Conservation (phyloP, 352 stramenopile genomes). For the Pythium chondricola region DNA sequence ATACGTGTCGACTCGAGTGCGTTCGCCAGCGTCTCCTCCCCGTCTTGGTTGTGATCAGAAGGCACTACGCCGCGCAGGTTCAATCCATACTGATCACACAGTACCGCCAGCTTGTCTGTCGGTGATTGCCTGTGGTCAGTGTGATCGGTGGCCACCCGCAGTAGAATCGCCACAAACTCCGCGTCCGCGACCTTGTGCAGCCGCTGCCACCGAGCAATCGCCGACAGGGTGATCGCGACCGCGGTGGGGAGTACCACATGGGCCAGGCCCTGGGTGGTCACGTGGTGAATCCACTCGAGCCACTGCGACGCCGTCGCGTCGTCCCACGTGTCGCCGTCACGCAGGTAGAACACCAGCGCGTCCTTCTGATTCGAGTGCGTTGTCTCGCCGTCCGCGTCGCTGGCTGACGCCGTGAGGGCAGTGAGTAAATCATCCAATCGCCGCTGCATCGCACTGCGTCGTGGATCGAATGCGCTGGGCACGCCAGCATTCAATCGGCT, state of each 20-base stretch:
- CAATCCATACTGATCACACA: slow-evolving; percentile 9
- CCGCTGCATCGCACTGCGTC: slow-evolving; percentile 1
- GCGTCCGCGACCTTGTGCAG: slow-evolving; percentile 21
- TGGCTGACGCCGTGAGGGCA: background rate
- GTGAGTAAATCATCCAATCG: slow-evolving; percentile 8
- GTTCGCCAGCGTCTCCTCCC: too few species aligned
- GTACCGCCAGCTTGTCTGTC: slow-evolving; percentile 38
- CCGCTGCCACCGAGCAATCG: slow-evolving; percentile 32
- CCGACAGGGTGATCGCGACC: slow-evolving; percentile 33
- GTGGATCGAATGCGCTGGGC: slow-evolving; percentile 32
- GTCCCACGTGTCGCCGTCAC: slow-evolving; percentile 42
- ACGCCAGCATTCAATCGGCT: slow-evolving; percentile 32
- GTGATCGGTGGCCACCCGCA: slow-evolving; percentile 53
- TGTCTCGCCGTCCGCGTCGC: background rate
- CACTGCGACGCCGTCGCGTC: slow-evolving; percentile 26
- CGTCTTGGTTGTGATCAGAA: background rate
- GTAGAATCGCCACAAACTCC: slow-evolving; percentile 55
- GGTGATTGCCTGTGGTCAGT: slow-evolving; percentile 14
- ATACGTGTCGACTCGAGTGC: background rate
- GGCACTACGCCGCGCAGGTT: slow-evolving; percentile 7
- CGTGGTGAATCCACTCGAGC: slow-evolving; percentile 44
- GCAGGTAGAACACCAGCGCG: slow-evolving; percentile 47
- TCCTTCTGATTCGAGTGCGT: background rate
- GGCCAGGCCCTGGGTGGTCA: slow-evolving; percentile 37
- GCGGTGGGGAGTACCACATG: slow-evolving; percentile 52